Base-by-base conservation (phyloP, 768 basidiomycete species). In the Imleria badia region DNA sequence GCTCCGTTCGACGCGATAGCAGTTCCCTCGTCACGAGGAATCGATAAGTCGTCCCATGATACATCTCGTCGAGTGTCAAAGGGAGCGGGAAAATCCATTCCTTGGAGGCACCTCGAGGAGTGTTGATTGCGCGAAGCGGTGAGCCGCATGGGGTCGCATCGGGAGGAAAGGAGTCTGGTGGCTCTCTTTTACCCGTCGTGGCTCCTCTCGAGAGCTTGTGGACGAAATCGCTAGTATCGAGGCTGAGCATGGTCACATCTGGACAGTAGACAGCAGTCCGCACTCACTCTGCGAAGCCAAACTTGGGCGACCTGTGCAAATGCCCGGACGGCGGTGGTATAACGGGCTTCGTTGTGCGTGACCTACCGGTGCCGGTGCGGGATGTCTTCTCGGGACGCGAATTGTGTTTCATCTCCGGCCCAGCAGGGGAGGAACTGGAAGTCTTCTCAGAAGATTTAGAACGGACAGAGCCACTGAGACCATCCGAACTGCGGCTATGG, bases 31-130 rank as follows among this genome's bases (percentile, higher is more conserved):
- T 83, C 59, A 89, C 79, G 48, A 81, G 77, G 61, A 86, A 86
- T 51, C 74, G 77, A 60, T 80, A 82, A 15, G 72, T 73, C 44
- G 78, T 78, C 30, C 87, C 85, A 22, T 67, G 68, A 65, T 79
- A 83, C 34, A 88, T 73, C 58, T 87, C 85, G 53, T 87, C 83
- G 19, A 89, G 76, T 2, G 80, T 77, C 51, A 87, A 68, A 17
- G 76, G 73, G 6, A 89, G 77, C 0, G 84, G 80, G 70, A 85
- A 87, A n/a, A 79, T 73, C 85, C 86, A 88, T 65, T 87, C 86
- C 56, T 78, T 79, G 30, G 77, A 74, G 39, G 65, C 59, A 26
- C 76, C 76, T 39, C 69, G 61, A 48, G 55, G 77, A 58, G 55
- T 77, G 71, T 60, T 78, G 66, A 56, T 78, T 66, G 56, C 66